phyloP scores from a whole-genome alignment of 1,284 basidiomycete species.

The Fomitopsis pinicola region DNA sequence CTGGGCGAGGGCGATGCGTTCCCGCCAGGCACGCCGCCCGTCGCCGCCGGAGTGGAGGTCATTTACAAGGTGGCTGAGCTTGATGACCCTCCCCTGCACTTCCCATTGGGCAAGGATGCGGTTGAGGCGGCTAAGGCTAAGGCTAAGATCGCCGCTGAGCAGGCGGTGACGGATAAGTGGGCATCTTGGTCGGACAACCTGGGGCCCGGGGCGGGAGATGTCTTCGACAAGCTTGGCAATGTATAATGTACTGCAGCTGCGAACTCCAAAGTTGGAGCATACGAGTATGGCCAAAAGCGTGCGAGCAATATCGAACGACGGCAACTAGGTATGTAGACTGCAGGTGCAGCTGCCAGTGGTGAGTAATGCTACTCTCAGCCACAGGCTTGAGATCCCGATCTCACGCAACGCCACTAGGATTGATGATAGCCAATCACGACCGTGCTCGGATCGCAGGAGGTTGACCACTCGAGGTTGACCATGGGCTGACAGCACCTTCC shows the following conservation, averaged over 20 bases:
- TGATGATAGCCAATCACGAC: too few species aligned
- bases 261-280: too few species aligned
- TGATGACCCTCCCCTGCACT: constrained; percentile 7
- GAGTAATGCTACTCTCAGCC: too few species aligned
- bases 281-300: too few species aligned
- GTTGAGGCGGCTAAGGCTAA: background rate
- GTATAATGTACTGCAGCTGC: too few species aligned
- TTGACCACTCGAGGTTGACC: background rate
- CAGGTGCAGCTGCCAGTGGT: too few species aligned
- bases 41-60: background rate
- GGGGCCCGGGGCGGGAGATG: background rate
- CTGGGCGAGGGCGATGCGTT: too few species aligned
- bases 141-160: constrained; percentile 1
- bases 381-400: too few species aligned
- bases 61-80: constrained; percentile 3
- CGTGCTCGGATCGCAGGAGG: background rate
- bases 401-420: too few species aligned
- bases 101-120: constrained; percentile 9
- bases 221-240: background rate
- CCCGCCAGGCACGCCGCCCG: background rate
- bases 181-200: constrained; percentile 12
- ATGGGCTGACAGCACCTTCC: background rate
- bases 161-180: constrained; percentile 1
- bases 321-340: too few species aligned
- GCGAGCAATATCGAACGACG: too few species aligned